A percentile compares a stretch with the other conserved stretches of the same genome.
Evolutionary conservation across 2,329 filamentous ascomycete species (phyloP).

Genomic region (Nemania serpens): DNA sequence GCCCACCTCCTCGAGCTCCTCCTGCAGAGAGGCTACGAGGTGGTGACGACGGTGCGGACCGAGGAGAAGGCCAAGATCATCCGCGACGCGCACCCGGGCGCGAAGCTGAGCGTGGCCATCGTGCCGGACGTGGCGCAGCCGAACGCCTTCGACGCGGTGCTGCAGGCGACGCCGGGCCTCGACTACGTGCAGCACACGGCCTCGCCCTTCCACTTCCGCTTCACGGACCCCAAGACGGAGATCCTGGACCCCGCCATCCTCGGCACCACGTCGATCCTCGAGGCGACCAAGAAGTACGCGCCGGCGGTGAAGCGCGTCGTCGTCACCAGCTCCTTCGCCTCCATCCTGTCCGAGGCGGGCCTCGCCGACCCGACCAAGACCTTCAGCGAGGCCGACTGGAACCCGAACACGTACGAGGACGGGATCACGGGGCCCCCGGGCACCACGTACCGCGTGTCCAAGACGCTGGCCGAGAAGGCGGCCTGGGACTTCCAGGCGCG

Average conservation of each 20-base stretch:
- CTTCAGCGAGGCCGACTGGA: slow-evolving; percentile 58
- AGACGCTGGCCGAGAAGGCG: slow-evolving; percentile 58
- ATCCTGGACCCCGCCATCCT: slow-evolving; percentile 62
- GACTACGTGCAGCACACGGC: slow-evolving; percentile 65
- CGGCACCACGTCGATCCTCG: slow-evolving; percentile 71
- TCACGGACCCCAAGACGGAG: slow-evolving; percentile 55
- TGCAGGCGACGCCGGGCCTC: slow-evolving; percentile 53
- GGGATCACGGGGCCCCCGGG: slow-evolving; percentile 44
- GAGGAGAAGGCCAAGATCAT: slow-evolving; percentile 59
- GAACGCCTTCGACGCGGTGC: slow-evolving; percentile 72
- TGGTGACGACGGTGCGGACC: slow-evolving; percentile 61
- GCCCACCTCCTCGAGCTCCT: slow-evolving; percentile 62
- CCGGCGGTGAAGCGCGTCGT: slow-evolving; percentile 72
- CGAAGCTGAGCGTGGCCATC: slow-evolving; percentile 58
- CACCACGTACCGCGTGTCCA: slow-evolving; percentile 59
- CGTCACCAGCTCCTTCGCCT: slow-evolving; percentile 61
- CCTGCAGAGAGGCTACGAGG: slow-evolving; percentile 53
- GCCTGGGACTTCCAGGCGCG: slow-evolving; percentile 57
- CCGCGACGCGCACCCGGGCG: slow-evolving; percentile 52
- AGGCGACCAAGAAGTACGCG: slow-evolving; percentile 65
- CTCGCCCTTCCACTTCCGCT: slow-evolving; percentile 62
- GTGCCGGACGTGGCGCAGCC: slow-evolving; percentile 78
- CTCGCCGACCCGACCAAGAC: slow-evolving; percentile 45
- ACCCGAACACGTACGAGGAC: slow-evolving; percentile 55
- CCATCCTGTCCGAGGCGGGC: slow-evolving; percentile 50